phyloP scores from a whole-genome alignment of 768 basidiomycete species.

The Amanita brunnescens region DNA sequence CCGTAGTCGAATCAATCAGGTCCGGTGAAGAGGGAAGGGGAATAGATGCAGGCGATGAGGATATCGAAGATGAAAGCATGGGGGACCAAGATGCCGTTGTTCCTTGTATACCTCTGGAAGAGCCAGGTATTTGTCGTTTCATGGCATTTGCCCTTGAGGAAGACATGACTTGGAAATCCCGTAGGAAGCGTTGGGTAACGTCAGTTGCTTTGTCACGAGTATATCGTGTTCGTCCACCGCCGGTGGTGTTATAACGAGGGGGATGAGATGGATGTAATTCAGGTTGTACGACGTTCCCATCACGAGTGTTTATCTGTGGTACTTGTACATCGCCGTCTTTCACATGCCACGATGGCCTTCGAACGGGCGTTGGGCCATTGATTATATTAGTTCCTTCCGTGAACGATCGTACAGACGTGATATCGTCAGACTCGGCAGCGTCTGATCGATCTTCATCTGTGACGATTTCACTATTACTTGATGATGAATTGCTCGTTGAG shows the following conservation, averaged over 20 bases:
- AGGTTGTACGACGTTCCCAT: not conserved
- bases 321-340: constrained; percentile 21
- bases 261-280: not conserved
- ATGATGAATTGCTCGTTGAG: constrained; percentile 35
- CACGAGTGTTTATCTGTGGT: constrained; percentile 23
- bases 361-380: constrained; percentile 21
- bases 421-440: constrained; percentile 56
- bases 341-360: constrained; percentile 43
- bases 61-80: constrained; percentile 24
- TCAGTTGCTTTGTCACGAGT: constrained; percentile 26
- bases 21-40: constrained; percentile 45
- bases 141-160: constrained; percentile 27
- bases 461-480: constrained; percentile 54
- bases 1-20: constrained; percentile 11
- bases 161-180: not conserved
- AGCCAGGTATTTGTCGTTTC: constrained; percentile 36
- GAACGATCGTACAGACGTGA: constrained; percentile 58
- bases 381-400: constrained; percentile 37
- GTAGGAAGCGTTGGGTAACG: not conserved
- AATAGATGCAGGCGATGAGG: constrained; percentile 27
- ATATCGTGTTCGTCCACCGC: not conserved
- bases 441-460: constrained; percentile 67
- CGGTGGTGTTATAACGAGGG: not conserved
- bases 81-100: constrained; percentile 23
- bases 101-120: constrained; percentile 18